phyloP scores from a whole-genome alignment of 2,329 filamentous ascomycete species.

The Botrytis squamosa region DNA sequence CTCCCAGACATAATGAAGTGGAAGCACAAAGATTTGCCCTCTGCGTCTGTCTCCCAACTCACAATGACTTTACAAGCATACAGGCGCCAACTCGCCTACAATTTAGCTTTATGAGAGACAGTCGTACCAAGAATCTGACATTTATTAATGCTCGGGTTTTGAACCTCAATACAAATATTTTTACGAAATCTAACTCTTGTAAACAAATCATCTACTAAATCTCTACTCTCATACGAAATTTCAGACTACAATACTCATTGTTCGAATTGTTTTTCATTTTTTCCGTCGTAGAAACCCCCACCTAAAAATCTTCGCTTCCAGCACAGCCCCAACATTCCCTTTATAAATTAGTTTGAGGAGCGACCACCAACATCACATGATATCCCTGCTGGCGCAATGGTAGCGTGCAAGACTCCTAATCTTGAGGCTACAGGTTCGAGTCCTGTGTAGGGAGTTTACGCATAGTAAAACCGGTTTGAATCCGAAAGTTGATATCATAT shows the following conservation, averaged over 20 bases:
- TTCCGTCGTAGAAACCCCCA: not conserved
- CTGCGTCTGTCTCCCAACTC: not conserved
- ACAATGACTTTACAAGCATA: not conserved
- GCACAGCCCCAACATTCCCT: not conserved
- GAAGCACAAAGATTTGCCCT: not conserved
- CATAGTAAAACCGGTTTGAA: not conserved
- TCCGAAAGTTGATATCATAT: not conserved
- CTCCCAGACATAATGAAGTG: not conserved
- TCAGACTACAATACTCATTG: not conserved
- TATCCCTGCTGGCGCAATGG: constrained; percentile 19
- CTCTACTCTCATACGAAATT: not conserved
- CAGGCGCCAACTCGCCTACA: not conserved
- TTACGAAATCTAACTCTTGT: not conserved
- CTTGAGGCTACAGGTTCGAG: constrained; percentile 18
- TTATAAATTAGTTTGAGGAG: accelerated
- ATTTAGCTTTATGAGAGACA: not conserved
- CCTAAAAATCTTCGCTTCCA: not conserved
- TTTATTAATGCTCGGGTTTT: not conserved
- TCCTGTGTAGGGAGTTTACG: constrained; percentile 17
- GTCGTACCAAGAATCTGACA: not conserved
- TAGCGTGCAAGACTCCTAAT: constrained; percentile 20
- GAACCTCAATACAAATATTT: not conserved
- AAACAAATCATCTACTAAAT: not conserved
- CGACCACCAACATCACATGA: not conserved
- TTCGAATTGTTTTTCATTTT: not conserved